Base-by-base conservation (phyloP, 1,284 basidiomycete species). In the Rugosomyces carneus region DNA sequence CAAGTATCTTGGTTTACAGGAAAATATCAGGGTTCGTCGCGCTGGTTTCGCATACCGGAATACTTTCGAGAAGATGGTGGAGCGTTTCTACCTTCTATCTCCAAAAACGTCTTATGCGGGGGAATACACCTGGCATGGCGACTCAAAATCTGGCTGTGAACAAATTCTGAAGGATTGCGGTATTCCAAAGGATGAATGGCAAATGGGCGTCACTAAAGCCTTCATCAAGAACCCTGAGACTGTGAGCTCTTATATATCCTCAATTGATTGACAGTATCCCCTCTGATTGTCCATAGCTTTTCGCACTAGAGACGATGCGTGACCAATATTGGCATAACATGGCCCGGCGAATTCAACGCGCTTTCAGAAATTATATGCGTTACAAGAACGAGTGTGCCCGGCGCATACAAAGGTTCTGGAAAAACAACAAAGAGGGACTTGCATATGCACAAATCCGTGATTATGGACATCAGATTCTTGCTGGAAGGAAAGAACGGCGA, bases 261-360 rank as follows among this genome's bases (percentile, higher is more conserved):
- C 43, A 31, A 5, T 13, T 11, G 37, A 32, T 16, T 20, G 31
- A 32, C 23, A 11, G 23, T 37, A 4, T 43, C 39, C 26, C 35
- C 34, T 3, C 7, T 47, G 0, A 51, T 9, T 35, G 42, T 41
- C 49, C 42, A 0, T 54, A 94, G 89, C 80, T 99, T 18, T 99
- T 99, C 65, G 96, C 95, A 16, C 74, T 99, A 45, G 95, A 99
- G 70, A 94, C 93, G 16, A 98, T 99, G 92, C 85, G 95, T 44
- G 96, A 99, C 63, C 82, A 89, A 48, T 99, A 99, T 69, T 99
- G 96, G 96, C 96, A 99, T 68, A 98, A 98, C 63, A 99, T 99
- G 95, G 95, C 95, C 0, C 82, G 72, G 34, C 86, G 95, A 40
- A 99, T 99, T 45, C 96, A 99, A 67, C 84, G 95, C 31, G 93